These are phyloP conservation scores for Metschnikowia henanensis DNA, from an alignment of 805 yeast genomes.

Conservation along the genomic window DNA sequence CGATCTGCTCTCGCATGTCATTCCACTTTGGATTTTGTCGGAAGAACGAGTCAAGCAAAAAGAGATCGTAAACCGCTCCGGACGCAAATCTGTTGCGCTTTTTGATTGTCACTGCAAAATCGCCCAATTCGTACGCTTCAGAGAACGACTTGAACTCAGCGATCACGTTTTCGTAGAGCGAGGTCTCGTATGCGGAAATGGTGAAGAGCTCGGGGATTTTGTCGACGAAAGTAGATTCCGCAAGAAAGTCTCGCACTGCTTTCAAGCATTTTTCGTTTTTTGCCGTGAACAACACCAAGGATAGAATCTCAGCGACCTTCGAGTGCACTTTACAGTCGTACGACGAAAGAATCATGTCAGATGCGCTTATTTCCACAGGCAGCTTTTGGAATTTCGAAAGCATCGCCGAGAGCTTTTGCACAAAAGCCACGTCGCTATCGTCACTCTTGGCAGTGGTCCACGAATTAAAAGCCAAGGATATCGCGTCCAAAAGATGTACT, in stretches of 20 bases:
- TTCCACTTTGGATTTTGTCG: constrained; percentile 25
- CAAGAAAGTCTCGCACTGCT: constrained; percentile 44
- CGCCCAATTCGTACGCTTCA: constrained; percentile 46
- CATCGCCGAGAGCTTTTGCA: constrained; percentile 38
- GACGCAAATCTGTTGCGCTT: constrained; percentile 51
- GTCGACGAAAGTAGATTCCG: constrained; percentile 35
- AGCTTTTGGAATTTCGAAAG: constrained; percentile 16
- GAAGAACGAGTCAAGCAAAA: constrained; percentile 62
- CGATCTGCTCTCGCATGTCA: constrained; percentile 48
- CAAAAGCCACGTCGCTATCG: constrained; percentile 48
- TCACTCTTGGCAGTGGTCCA: constrained; percentile 68
- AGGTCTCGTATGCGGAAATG: constrained; percentile 46
- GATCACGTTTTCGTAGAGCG: constrained; percentile 47
- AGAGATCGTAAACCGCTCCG: constrained; percentile 56
- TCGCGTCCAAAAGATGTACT: constrained; percentile 67
- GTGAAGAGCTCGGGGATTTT: constrained; percentile 32
- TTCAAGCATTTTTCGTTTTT: constrained; percentile 40
- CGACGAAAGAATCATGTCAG: constrained; percentile 27
- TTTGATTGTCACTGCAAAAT: constrained; percentile 49
- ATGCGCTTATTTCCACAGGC: constrained; percentile 4
- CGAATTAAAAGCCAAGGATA: constrained; percentile 71
- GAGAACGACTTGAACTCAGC: constrained; percentile 48
- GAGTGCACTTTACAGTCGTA: constrained; percentile 60
- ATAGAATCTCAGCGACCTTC: constrained; percentile 72
- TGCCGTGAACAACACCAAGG: constrained; percentile 66